Percentiles rank a stretch among this genome's conserved stretches.
Conservation (phyloP, 2,329 filamentous ascomycete genomes). For the Paraconiothyrium brasiliense region DNA sequence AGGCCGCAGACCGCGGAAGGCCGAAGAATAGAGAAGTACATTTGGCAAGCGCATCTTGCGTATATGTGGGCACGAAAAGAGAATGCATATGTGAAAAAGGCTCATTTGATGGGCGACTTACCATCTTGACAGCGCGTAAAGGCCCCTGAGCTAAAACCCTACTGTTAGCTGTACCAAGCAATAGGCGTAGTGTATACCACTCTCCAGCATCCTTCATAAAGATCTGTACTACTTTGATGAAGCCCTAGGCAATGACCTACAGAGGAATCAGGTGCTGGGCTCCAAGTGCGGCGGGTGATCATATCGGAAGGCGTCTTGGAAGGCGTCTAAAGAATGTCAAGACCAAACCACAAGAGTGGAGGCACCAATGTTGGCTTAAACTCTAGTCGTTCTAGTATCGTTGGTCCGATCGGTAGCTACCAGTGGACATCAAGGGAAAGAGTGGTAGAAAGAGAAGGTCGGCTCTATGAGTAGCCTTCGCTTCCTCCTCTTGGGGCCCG, state of each 20-base stretch:
- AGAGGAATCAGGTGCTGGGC: conserved; percentile 40
- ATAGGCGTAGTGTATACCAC: conserved; percentile 15
- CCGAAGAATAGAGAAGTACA: conserved; percentile 8
- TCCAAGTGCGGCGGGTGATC: conserved; percentile 39
- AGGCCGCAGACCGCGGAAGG: conserved; percentile 2
- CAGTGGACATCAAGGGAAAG: conserved; percentile 4
- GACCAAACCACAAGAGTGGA: not conserved
- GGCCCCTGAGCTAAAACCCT: conserved; percentile 16
- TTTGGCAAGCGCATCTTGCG: conserved; percentile 11
- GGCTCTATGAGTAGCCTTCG: conserved; percentile 11
- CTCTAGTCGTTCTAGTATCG: not conserved
- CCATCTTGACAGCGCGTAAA: conserved; percentile 15
- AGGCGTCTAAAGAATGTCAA: not conserved
- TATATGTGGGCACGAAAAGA: not conserved
- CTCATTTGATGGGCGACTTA: not conserved
- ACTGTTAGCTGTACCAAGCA: conserved; percentile 20
- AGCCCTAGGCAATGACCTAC: conserved; percentile 49
- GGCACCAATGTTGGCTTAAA: not conserved
- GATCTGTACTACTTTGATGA: conserved; percentile 43
- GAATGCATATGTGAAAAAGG: not conserved
- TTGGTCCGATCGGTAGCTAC: conserved; percentile 3
- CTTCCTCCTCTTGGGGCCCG: conserved; percentile 18
- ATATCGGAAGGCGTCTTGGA: conserved; percentile 10
- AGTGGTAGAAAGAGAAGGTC: conserved; percentile 16
- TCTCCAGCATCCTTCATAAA: conserved; percentile 23